These are phyloP conservation scores for Aspergillus thermomutatus DNA, from an alignment of 2,329 filamentous ascomycete genomes.

Conservation along the genomic window DNA sequence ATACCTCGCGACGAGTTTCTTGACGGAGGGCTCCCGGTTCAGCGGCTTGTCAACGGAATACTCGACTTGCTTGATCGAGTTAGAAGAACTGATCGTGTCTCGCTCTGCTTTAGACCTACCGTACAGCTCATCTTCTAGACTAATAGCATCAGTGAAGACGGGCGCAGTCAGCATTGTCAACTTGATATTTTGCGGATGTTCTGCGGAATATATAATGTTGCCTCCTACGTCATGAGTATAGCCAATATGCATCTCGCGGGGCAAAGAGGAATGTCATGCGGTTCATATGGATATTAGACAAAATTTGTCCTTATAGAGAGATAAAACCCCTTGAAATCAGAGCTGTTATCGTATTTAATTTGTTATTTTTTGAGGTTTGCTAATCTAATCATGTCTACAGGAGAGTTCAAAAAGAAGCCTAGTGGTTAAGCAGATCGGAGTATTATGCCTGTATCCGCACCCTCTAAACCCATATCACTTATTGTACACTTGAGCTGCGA, in stretches of 20 bases:
- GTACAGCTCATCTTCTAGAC: not conserved
- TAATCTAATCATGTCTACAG: too few relatives aligned
- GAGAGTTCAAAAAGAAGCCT: not conserved
- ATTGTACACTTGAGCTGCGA: not conserved
- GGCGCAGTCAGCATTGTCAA: not conserved
- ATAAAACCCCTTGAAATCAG: not conserved
- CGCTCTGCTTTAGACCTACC: not conserved
- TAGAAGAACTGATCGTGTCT: not conserved
- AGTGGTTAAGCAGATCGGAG: not conserved
- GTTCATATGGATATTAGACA: too few relatives aligned
- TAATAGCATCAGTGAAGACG: too few relatives aligned
- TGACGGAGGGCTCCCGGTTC: constrained; percentile 30
- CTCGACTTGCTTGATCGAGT: constrained; percentile 1
- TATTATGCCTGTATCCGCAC: not conserved
- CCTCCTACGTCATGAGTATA: not conserved
- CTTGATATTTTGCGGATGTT: not conserved
- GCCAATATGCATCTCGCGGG: not conserved
- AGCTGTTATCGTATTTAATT: not conserved
- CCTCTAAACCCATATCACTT: not conserved
- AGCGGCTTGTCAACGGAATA: constrained; percentile 27
- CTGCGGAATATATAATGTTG: not conserved
- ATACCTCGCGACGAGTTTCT: constrained; percentile 28
- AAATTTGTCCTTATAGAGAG: too few relatives aligned
- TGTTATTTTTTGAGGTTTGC: too few relatives aligned
- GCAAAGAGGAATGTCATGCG: not conserved